phyloP scores from a whole-genome alignment of 345 rosid species.

The Citrus maxima region DNA sequence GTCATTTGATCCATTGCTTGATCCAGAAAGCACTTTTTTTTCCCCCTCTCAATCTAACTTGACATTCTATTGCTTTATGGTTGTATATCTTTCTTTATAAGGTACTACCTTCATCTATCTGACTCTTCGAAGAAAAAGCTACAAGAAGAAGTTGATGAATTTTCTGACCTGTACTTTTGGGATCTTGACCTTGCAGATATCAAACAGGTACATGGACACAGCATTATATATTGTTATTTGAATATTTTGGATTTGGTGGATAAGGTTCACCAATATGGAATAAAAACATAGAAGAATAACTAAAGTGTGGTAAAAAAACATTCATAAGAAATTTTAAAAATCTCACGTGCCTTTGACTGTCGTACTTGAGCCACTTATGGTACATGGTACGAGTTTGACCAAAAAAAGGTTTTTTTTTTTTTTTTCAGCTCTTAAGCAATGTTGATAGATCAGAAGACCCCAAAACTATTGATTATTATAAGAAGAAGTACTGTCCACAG shows the following conservation, averaged over 20 bases:
- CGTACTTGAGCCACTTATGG: neutral
- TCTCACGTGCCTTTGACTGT: neutral
- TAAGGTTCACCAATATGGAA: neutral
- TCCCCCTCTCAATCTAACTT: neutral
- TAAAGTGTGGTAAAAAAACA: neutral
- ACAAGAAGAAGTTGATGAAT: constrained; percentile 86
- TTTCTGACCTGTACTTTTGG: constrained; percentile 77
- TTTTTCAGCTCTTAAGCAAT: constrained; percentile 68
- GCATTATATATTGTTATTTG: neutral
- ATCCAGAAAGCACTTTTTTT: neutral
- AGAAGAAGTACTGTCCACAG: constrained; percentile 68
- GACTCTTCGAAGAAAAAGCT: constrained; percentile 66
- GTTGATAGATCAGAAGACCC: constrained; percentile 48
- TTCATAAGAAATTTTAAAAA: neutral
- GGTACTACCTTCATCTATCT: constrained; percentile 85
- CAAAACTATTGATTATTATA: constrained; percentile 45
- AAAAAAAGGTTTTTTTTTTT: neutral
- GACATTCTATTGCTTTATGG: constrained; percentile 1
- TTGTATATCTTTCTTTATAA: constrained; percentile 22
- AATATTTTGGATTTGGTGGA: constrained; percentile 7
- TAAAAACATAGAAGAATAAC: constrained; percentile 1
- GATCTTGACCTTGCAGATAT: constrained; percentile 73
- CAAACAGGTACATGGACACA: constrained; percentile 58
- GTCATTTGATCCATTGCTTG: constrained; percentile 6
- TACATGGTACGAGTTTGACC: neutral